Base-by-base conservation (phyloP, 148 eudicot species). In the Amaranthus hypochondriacus region DNA sequence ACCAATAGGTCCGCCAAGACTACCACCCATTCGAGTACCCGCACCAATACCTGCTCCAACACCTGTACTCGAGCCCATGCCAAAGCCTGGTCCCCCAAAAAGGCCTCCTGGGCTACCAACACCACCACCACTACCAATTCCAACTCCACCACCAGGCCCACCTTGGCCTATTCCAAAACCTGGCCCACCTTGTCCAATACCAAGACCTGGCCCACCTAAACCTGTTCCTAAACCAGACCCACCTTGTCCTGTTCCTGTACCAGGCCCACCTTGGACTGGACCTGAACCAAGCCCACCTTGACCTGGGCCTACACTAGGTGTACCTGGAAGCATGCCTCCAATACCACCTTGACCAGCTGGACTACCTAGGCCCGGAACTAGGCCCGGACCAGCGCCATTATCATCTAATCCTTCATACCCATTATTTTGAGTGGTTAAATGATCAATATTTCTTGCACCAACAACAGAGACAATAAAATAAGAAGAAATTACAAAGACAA, bases 1-100 rank as follows among this genome's bases (percentile, higher is more conserved):
- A 28, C 70, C 70, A 48, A 67, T 2, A 7, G 70, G 70, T 10
- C 56, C 70, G 51, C 70, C 70, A 13, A 66, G 44, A 43, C 5
- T 12, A 7, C 70, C 70, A 4, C 70, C 70, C 69, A 66, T 66
- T 49, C 43, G 39, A 49, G 54, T 15, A 9, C 75, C 56, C 65
- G 81, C 46, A 59, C 62, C 70, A 77, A 72, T 56, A 57, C 76
- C 70, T 77, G 80, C 66, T 54, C 83, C 81, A 62, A 62, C 43
- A 69, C 79, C 74, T 12, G 67, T 49, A n/a, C 73, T 42, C 4
- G 69, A 12, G 43, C 75, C 75, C 80, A 77, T 77, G 7, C 79
- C 79, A 70, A 70, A 39, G 44, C 79, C 79, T 0, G 79, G 73
- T 75, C 65, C 70, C 0, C 68, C 78, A 7, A 59, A 49, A 59